A percentile compares a stretch with the other conserved stretches of the same genome.
These are phyloP conservation scores for Plasmodium ovale DNA, from an alignment of 169 alveolate genomes.

Conservation along the genomic window DNA sequence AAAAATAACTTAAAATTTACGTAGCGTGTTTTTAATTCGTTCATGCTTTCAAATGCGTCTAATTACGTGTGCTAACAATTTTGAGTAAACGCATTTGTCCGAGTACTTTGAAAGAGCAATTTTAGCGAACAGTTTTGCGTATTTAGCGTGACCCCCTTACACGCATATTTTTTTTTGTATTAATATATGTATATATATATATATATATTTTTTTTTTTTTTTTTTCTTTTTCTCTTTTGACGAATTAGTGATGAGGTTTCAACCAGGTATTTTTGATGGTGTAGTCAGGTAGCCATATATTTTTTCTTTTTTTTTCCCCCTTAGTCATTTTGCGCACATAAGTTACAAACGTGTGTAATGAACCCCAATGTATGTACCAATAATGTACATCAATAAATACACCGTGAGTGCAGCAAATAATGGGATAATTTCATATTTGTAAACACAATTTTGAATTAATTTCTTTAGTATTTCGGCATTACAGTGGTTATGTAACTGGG, in stretches of 20 bases:
- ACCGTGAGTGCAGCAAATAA: no score
- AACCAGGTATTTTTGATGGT: conserved; percentile 93
- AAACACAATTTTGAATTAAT: neutral
- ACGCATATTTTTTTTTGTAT: no score
- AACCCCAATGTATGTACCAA: no score
- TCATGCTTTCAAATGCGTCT: neutral
- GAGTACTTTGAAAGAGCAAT: neutral
- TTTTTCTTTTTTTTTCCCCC: neutral
- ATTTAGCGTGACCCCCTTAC: no score
- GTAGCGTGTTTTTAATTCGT: neutral
- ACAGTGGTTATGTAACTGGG: conserved; percentile 97
- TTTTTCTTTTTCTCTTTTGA: neutral
- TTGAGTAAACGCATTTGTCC: neutral
- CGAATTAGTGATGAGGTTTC: conserved; percentile 86
- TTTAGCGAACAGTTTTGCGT: neutral
- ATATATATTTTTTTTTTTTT: neutral
- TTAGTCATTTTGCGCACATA: neutral
- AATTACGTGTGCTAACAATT: neutral
- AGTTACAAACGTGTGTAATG: no score
- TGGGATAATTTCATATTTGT: no score
- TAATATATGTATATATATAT: neutral
- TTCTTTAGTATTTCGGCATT: conserved; percentile 92
- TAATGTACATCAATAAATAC: no score
- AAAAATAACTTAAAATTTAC: no score
- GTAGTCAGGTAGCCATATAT: conserved; percentile 57